phyloP scores from a whole-genome alignment of 768 basidiomycete species.

The Lentinula raphanica region DNA sequence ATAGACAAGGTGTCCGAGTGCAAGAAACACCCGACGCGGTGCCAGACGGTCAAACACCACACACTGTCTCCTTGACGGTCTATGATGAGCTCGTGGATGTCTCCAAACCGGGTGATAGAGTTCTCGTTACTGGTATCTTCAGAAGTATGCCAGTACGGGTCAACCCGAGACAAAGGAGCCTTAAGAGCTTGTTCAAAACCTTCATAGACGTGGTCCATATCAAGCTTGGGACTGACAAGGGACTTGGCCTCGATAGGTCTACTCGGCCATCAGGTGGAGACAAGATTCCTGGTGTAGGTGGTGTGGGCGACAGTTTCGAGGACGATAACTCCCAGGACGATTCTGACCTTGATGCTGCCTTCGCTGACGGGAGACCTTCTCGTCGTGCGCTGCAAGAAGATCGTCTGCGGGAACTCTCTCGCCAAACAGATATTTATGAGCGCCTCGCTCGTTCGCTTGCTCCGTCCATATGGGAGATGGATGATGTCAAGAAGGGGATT shows the following conservation, averaged over 20 bases:
- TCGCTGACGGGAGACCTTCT: constrained; percentile 39
- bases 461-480: constrained; percentile 96
- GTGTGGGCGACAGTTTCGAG: constrained; percentile 51
- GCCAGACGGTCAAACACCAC: constrained; percentile 96
- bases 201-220: constrained; percentile 95
- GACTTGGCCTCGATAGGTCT: constrained; percentile 72
- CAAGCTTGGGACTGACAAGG: constrained; percentile 58
- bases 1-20: constrained; percentile 89
- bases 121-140: constrained; percentile 90
- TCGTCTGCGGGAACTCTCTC: constrained; percentile 67
- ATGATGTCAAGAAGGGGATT: constrained; percentile 98
- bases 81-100: constrained; percentile 98
- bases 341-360: constrained; percentile 47
- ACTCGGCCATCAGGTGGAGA: constrained; percentile 71
- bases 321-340: constrained; percentile 20
- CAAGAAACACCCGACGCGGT: constrained; percentile 98
- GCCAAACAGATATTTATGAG: constrained; percentile 80
- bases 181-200: constrained; percentile 97
- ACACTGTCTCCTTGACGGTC: constrained; percentile 94
- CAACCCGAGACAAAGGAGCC: constrained; percentile 83
- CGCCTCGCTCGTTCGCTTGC: constrained; percentile 80
- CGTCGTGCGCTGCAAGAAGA: constrained; percentile 73
- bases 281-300: constrained; percentile 62
- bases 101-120: constrained; percentile 91
- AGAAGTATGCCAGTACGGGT: constrained; percentile 92